Base-by-base conservation (phyloP, 2,329 filamentous ascomycete species). In the Ophiostoma pallidulum region DNA sequence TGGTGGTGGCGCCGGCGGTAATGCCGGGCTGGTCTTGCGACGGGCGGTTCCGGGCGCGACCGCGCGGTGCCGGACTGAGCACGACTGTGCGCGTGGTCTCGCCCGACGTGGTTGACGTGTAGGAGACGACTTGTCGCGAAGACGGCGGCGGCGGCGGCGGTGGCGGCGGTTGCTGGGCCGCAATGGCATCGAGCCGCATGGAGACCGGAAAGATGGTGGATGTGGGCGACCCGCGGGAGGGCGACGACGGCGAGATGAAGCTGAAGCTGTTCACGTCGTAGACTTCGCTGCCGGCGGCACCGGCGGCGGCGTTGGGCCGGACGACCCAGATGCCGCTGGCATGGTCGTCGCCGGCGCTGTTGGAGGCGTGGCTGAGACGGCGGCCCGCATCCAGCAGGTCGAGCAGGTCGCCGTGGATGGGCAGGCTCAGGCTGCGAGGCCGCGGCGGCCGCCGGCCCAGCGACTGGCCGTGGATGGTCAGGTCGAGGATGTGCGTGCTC, bases 351-450 rank as follows among this genome's bases (percentile, higher is more conserved):
- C 67, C 65, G 32, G 68, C 62, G 18, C 65, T 66, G 44, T 72
- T 70, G 31, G 67, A 65, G 1, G 10, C 14, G 4, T 40, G 41
- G 38, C 47, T 51, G 2, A 39, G 29, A 12, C 41, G 47, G 26
- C 40, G 32, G n/a, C 42, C 35, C 14, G 36, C 45, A 10, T 41
- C 43, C 29, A 49, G 31, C 26, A 45, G 37, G 10, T 45, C 47
- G 4, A 39, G 31, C 8, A 48, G 14, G 14, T 33, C 32, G 7
- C 65, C 67, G 49, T 70, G 71, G n/a, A 69, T 53, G 0, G 74
- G 73, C 33, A 77, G 56, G 50, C 71, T 77, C 39, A 68, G 65
- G 53, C 74, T 75, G 49, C 73, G 69, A 19, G 65, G 65, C 2
- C 70, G 67, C 13, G 52, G 28, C 14, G 20, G 36, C 26, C 41